These are phyloP conservation scores for Falciphora oryzae DNA, from an alignment of 2,329 filamentous ascomycete species.

Conservation along the genomic window DNA sequence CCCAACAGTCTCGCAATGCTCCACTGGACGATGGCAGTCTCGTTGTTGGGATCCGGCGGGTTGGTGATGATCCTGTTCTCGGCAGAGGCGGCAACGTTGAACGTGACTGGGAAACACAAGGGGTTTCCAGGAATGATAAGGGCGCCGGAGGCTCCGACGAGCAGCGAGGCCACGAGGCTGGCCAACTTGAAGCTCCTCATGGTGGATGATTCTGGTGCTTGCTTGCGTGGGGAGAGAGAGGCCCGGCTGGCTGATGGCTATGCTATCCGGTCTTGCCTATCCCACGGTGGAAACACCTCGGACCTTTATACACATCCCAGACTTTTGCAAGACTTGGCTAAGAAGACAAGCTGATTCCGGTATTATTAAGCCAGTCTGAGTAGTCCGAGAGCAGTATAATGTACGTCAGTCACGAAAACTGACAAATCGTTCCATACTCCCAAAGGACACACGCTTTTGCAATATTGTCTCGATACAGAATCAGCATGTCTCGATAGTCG, in stretches of 20 bases:
- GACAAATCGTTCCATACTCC: too few species aligned
- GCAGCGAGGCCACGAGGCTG: neutral
- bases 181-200: neutral
- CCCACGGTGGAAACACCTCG: neutral
- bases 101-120: neutral
- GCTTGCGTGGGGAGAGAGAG: neutral
- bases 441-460: too few species aligned
- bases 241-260: neutral
- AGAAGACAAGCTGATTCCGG: too few species aligned
- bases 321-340: neutral
- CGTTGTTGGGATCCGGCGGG: neutral
- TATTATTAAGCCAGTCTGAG: too few species aligned
- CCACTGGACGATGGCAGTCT: neutral
- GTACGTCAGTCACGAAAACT: too few species aligned
- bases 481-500: too few species aligned
- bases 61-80: neutral
- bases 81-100: neutral
- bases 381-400: too few species aligned
- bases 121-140: neutral
- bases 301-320: neutral
- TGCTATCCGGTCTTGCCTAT: neutral
- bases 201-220: neutral
- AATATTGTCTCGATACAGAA: too few species aligned
- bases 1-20: neutral
- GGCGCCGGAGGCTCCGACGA: neutral